Evolutionary conservation across 2,329 filamentous ascomycete genomes (phyloP).

Genomic region (Fusarium goolgardi): DNA sequence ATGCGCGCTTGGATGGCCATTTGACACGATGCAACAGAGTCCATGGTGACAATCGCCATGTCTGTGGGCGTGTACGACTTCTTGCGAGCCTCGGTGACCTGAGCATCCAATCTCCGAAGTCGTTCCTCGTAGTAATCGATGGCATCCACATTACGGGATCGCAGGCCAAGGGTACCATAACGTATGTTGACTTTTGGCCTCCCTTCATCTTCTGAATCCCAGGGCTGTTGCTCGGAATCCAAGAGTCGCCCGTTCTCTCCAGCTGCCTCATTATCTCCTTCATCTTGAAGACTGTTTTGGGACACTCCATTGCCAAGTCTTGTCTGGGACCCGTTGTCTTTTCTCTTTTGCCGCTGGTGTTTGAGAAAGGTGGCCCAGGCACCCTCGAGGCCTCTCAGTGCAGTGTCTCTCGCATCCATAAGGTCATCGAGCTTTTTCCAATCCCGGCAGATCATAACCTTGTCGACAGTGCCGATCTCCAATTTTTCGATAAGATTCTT

Average conservation of each 20-base stretch:
- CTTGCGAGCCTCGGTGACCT: slow-evolving; percentile 75
- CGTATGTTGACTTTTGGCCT: slow-evolving; percentile 79
- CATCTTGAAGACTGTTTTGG: slow-evolving; percentile 46
- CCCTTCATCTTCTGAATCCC: slow-evolving; percentile 55
- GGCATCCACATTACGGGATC: slow-evolving; percentile 81
- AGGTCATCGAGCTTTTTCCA: slow-evolving; percentile 85
- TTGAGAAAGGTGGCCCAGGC: slow-evolving; percentile 78
- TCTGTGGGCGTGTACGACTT: slow-evolving; percentile 83
- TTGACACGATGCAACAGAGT: slow-evolving; percentile 90
- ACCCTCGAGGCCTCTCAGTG: slow-evolving; percentile 81
- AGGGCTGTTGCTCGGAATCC: slow-evolving; percentile 53
- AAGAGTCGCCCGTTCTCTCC: slow-evolving; percentile 72
- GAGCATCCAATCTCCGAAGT: slow-evolving; percentile 80
- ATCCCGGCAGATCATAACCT: slow-evolving; percentile 84
- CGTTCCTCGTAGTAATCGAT: slow-evolving; percentile 95
- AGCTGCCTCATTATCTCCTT: slow-evolving; percentile 56
- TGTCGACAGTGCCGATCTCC: slow-evolving; percentile 89
- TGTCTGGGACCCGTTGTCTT: slow-evolving; percentile 2
- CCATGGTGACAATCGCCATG: slow-evolving; percentile 96
- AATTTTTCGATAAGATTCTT: slow-evolving; percentile 88
- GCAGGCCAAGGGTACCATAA: slow-evolving; percentile 80
- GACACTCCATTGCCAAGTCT: slow-evolving; percentile 29
- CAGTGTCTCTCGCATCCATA: slow-evolving; percentile 72
- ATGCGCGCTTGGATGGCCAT: slow-evolving; percentile 97
- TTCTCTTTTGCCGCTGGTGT: slow-evolving; percentile 40